These are phyloP conservation scores for Saxispiralis lemnorum DNA, from an alignment of 495 filamentous ascomycete species.

Conservation along the genomic window DNA sequence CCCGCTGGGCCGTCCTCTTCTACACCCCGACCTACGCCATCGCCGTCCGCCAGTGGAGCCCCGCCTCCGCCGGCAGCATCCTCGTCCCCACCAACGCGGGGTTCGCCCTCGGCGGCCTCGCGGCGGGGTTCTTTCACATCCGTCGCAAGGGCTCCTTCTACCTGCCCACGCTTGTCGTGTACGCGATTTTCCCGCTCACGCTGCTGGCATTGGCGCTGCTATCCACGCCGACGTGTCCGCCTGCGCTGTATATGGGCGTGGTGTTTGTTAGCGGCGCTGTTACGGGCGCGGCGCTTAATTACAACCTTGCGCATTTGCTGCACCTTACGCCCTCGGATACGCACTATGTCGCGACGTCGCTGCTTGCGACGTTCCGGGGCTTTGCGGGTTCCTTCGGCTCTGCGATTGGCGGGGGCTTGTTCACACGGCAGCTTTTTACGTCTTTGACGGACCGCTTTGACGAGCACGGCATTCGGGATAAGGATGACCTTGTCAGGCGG, in stretches of 20 bases:
- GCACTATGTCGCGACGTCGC: constrained; percentile 52
- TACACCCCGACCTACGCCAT: constrained; percentile 60
- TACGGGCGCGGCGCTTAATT: constrained; percentile 55
- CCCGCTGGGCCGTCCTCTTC: constrained; percentile 61
- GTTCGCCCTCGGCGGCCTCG: constrained; percentile 50
- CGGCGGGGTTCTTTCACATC: constrained; percentile 55
- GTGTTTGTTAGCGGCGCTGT: constrained; percentile 51
- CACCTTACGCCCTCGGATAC: constrained; percentile 42
- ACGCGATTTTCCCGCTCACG: constrained; percentile 35
- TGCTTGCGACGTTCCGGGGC: constrained; percentile 55
- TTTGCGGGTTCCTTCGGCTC: constrained; percentile 62
- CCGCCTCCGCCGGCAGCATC: constrained; percentile 49
- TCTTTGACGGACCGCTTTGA: constrained; percentile 40
- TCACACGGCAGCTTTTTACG: constrained; percentile 39
- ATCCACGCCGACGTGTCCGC: constrained; percentile 30
- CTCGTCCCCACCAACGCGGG: constrained; percentile 60
- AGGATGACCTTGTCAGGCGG: constrained; percentile 38
- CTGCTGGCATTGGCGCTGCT: constrained; percentile 33
- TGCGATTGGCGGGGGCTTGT: constrained; percentile 59
- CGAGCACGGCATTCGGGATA: constrained; percentile 30
- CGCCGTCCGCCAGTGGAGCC: constrained; percentile 45
- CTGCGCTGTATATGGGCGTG: constrained; percentile 31
- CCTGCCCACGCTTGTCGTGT: constrained; percentile 35
- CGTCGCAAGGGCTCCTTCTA: constrained; percentile 49
- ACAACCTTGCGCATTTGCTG: constrained; percentile 57